Percentiles rank a stretch among this genome's conserved stretches.
phyloP scores from a whole-genome alignment of 75 land plant genomes.

The Selaginella tamariscina region DNA sequence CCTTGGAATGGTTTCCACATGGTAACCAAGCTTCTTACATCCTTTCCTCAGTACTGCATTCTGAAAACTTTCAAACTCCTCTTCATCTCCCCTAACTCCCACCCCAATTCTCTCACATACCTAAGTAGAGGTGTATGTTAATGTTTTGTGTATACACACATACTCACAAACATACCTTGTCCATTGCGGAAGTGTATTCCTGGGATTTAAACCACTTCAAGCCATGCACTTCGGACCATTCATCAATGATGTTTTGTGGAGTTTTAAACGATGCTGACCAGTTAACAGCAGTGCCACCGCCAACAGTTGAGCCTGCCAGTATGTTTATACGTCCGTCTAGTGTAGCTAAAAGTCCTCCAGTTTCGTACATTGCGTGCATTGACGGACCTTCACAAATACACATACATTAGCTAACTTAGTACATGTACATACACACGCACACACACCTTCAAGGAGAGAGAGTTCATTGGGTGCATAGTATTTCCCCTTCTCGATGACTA shows the following conservation, averaged over 20 bases:
- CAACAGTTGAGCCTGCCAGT: conserved; percentile 61
- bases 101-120: conserved; percentile 47
- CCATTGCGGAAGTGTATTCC: conserved; percentile 46
- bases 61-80: conserved; percentile 2
- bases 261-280: conserved; percentile 72
- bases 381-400: too few species aligned
- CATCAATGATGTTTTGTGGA: conserved; percentile 40
- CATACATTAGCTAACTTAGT: too few species aligned
- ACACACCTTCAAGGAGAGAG: conserved; percentile 44
- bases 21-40: background rate
- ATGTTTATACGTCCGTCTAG: conserved; percentile 29
- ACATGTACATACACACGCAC: too few species aligned
- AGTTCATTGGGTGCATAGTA: conserved; percentile 42
- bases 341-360: conserved; percentile 37
- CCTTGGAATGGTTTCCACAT: background rate
- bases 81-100: conserved; percentile 5
- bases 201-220: conserved; percentile 35
- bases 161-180: too few species aligned
- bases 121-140: too few species aligned
- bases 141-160: too few species aligned
- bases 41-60: background rate
- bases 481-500: conserved; percentile 71
- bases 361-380: conserved; percentile 39
- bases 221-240: conserved; percentile 43
- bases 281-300: conserved; percentile 77